Evolutionary conservation across 257 asterid genomes (phyloP).

Genomic region (Plantago major): DNA sequence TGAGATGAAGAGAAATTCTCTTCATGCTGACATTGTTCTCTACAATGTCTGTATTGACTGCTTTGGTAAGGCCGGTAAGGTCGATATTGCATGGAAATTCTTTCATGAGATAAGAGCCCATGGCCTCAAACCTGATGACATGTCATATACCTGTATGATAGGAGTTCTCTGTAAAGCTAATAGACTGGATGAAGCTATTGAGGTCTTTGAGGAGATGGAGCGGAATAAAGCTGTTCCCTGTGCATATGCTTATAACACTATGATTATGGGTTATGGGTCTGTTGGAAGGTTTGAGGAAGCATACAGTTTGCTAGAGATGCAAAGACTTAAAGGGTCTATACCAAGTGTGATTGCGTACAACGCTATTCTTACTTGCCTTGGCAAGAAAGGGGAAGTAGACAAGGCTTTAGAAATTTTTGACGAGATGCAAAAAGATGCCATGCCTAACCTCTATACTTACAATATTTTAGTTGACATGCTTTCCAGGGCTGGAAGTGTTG

Average conservation of each 20-base stretch:
- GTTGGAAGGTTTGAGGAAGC: constrained; percentile 83
- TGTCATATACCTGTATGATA: constrained; percentile 86
- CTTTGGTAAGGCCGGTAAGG: constrained; percentile 87
- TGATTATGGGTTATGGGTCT: constrained; percentile 95
- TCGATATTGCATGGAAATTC: constrained; percentile 95
- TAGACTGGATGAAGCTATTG: constrained; percentile 68
- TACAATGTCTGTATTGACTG: constrained; percentile 88
- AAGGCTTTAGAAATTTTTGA: constrained; percentile 64
- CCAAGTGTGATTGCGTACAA: constrained; percentile 90
- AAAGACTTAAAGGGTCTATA: constrained; percentile 75
- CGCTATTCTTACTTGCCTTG: constrained; percentile 79
- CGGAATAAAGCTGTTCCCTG: constrained; percentile 66
- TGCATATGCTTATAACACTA: constrained; percentile 92
- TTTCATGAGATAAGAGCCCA: constrained; percentile 77
- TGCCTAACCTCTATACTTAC: constrained; percentile 78
- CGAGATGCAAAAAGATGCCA: constrained; percentile 87
- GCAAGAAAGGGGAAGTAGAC: constrained; percentile 61
- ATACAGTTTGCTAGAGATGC: constrained; percentile 79
- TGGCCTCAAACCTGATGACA: constrained; percentile 77
- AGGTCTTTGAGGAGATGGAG: constrained; percentile 87
- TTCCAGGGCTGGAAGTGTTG: constrained; percentile 59
- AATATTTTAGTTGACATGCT: constrained; percentile 86
- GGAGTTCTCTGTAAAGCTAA: constrained; percentile 77
- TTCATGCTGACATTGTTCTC: constrained; percentile 79
- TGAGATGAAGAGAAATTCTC: constrained; percentile 80